A percentile compares a stretch with the other conserved stretches of the same genome.
Evolutionary conservation across 1,284 basidiomycete species (phyloP).

Genomic region (Apiotrichum laibachii): DNA sequence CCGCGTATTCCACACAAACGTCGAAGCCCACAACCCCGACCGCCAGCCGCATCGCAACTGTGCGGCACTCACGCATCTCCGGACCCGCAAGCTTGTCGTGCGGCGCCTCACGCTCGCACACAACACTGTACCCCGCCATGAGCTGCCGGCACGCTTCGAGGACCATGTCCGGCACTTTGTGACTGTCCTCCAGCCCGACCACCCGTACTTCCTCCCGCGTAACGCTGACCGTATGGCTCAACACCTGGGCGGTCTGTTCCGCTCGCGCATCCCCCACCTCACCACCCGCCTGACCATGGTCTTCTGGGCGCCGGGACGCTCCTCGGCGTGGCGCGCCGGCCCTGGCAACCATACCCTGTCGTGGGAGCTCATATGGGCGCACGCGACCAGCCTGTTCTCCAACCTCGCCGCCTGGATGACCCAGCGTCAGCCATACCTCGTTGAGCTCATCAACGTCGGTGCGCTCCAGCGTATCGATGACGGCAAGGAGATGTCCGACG

Average conservation of each 20-base stretch:
- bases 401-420: conserved; percentile 7
- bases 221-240: conserved; percentile 2
- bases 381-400: conserved; percentile 1
- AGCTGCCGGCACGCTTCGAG: conserved; percentile 1
- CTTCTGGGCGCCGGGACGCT: neutral
- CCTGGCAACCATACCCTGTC: conserved; percentile 1
- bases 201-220: conserved; percentile 12
- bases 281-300: conserved; percentile 3
- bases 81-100: conserved; percentile 8
- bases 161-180: conserved; percentile 9
- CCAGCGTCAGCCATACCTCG: neutral
- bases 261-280: conserved; percentile 5
- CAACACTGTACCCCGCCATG: conserved; percentile 5
- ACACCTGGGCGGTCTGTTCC: conserved; percentile 2
- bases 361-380: conserved; percentile 9
- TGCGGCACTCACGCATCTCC: conserved; percentile 7
- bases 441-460: conserved; percentile 9
- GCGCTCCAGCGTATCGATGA: conserved; percentile 7
- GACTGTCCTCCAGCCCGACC: conserved; percentile 15
- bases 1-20: conserved; percentile 14
- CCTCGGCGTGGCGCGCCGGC: neutral
- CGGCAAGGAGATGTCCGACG: neutral
- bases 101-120: conserved; percentile 13
- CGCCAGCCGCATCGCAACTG: conserved; percentile 1
- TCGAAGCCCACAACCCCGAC: conserved; percentile 5